These are phyloP conservation scores for Candida methanosorbosa DNA, from an alignment of 805 yeast species.

Conservation along the genomic window DNA sequence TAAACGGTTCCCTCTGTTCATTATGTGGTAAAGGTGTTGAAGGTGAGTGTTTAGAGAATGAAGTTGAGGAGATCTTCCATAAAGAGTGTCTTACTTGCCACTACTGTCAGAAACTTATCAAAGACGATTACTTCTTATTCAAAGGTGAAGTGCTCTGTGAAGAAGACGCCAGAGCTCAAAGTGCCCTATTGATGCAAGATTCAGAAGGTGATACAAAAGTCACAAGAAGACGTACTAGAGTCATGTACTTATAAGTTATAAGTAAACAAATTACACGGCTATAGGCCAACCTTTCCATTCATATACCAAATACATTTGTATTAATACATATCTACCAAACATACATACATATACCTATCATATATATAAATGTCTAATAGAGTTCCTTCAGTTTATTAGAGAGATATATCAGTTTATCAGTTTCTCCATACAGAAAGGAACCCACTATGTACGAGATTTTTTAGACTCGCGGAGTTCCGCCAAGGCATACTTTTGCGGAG, in stretches of 20 bases:
- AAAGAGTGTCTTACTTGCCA: constrained; percentile 61
- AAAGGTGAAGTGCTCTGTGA: constrained; percentile 47
- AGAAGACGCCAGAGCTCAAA: constrained; percentile 19
- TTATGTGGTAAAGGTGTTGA: constrained; percentile 73
- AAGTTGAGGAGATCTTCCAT: constrained; percentile 66
- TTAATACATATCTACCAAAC: too few relatives aligned
- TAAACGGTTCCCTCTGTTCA: constrained; percentile 68
- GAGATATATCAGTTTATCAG: too few relatives aligned
- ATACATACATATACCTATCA: too few relatives aligned
- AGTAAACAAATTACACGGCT: too few relatives aligned
- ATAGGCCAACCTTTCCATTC: too few relatives aligned
- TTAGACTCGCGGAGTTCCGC: too few relatives aligned
- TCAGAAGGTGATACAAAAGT: constrained; percentile 10
- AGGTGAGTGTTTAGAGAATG: constrained; percentile 83
- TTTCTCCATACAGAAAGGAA: too few relatives aligned
- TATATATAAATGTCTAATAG: too few relatives aligned
- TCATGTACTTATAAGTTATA: constrained; percentile 17
- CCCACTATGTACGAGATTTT: too few relatives aligned
- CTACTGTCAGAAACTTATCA: constrained; percentile 44
- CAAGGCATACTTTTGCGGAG: too few relatives aligned
- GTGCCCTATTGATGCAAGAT: constrained; percentile 5
- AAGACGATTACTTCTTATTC: constrained; percentile 46
- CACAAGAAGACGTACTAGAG: constrained; percentile 23
- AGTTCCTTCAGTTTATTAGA: too few relatives aligned
- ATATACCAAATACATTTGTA: too few relatives aligned